Conservation (phyloP, 1,139 yeast genomes). For the Blastobotrys illinoisensis region DNA sequence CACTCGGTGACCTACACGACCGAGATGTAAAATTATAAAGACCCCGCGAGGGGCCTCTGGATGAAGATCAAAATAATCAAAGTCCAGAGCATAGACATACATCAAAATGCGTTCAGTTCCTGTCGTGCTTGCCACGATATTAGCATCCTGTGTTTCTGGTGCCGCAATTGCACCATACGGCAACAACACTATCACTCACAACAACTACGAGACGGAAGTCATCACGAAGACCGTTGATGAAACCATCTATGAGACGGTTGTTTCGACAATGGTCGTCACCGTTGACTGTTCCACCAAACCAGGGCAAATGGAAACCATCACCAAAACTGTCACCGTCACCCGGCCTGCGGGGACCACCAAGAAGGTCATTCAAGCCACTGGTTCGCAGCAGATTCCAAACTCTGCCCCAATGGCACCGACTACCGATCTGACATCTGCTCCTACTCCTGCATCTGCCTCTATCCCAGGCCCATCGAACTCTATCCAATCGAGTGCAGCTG, state of each 20-base stretch:
- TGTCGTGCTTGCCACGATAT: background rate
- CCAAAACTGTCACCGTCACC: background rate
- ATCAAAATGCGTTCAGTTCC: background rate
- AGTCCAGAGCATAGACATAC: background rate
- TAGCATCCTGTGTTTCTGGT: background rate
- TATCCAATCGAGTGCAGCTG: background rate
- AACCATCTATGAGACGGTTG: background rate
- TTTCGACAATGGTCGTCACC: background rate
- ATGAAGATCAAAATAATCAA: background rate
- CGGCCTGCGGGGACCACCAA: background rate
- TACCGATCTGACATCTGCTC: background rate
- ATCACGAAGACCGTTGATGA: background rate
- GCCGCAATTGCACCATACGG: background rate
- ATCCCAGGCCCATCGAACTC: background rate
- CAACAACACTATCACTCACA: background rate
- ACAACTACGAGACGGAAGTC: background rate
- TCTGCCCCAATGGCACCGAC: background rate
- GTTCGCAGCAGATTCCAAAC: background rate
- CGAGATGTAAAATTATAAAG: background rate
- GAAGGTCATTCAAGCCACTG: background rate
- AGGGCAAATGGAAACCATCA: background rate
- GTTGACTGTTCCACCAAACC: background rate
- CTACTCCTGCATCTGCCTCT: background rate
- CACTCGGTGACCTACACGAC: background rate
- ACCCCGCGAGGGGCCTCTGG: background rate